Evolutionary conservation across 148 eudicot species (phyloP).

Genomic region (Dysphania ambrosioides): DNA sequence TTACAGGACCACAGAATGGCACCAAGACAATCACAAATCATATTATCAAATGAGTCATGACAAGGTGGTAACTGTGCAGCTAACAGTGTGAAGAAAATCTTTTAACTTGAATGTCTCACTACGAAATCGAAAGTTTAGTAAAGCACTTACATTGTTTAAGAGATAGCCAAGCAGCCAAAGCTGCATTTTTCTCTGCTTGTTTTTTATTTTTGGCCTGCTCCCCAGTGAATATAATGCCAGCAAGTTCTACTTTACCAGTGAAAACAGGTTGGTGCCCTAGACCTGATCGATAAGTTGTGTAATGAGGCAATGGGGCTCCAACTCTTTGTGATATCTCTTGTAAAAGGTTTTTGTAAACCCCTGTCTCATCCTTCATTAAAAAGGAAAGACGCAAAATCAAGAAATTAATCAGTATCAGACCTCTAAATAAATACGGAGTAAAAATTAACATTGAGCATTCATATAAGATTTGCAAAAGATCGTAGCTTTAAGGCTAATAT

Average conservation of each 20-base stretch:
- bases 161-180: slow-evolving; percentile 76
- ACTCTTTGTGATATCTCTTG: slow-evolving; percentile 86
- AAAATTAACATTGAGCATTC: not conserved
- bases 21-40: not conserved
- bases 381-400: not conserved
- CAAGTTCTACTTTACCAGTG: slow-evolving; percentile 70
- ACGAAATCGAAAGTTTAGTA: not conserved
- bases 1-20: not conserved
- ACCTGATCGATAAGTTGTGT: slow-evolving; percentile 66
- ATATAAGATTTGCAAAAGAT: not conserved
- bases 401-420: slow-evolving; percentile 21
- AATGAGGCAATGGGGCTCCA: slow-evolving; percentile 67
- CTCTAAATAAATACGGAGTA: not conserved
- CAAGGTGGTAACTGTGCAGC: not conserved
- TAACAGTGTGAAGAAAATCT: not conserved
- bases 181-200: slow-evolving; percentile 82
- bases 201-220: slow-evolving; percentile 76
- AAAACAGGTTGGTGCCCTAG: slow-evolving; percentile 67
- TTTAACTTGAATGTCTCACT: too few relatives aligned
- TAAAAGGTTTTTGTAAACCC: slow-evolving; percentile 69
- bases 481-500: too few relatives aligned
- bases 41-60: not conserved
- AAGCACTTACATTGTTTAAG: slow-evolving; percentile 58
- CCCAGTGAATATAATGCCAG: slow-evolving; percentile 64
- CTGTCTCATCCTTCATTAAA: slow-evolving; percentile 67